Evolutionary conservation across 2,329 filamentous ascomycete genomes (phyloP), one percentile per base, ranked within the genome.

Genomic region (Verticillium nubilum): DNA sequence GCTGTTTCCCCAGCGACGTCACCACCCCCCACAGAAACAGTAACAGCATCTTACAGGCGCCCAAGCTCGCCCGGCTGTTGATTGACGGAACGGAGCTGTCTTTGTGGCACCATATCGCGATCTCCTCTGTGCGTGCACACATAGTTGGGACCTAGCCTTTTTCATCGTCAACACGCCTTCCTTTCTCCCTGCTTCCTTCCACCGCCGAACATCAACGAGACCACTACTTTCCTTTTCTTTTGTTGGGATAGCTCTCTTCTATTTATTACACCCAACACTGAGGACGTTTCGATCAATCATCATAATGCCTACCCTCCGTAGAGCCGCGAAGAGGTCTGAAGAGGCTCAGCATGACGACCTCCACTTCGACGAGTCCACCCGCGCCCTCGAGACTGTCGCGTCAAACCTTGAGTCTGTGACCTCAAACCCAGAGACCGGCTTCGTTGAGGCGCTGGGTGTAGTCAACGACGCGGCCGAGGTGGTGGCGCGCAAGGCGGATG

Each of bases 1-100:
- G 60, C 33, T 61, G 62, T 64, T 64, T 58, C 62, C 62, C 62
- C 58, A 58, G 62, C 59, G 62, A 63, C 62, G 62, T 64, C 62
- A 64, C 50, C 27, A 53, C 25, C 50, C n/a, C 47, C 50, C 50
- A 53, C 50, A 27, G 37, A 6, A 31, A 31, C 29, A 31, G 5
- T 31, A n/a, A n/a, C 33, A 37, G 33, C 33, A 37, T 3, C 31
- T 33, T 15, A 33, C 42, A 19, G 42, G n/a, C 42, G 9, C 47
- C 47, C 13, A n/a, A 52, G 47, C 47, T 52, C 12, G 13, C 15
- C 15, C n/a, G 33, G 15, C 5, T 37, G 33, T 37, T 37, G 33
- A 37, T n/a, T 15, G 33, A 17, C n/a, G 13, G 33, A 37, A 5
- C 33, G 15, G 33, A 37, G n/a, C 13, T 15, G 33, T 17, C 33